Conservation (phyloP, 352 stramenopile genomes). For the Globisporangium mamillatum region DNA sequence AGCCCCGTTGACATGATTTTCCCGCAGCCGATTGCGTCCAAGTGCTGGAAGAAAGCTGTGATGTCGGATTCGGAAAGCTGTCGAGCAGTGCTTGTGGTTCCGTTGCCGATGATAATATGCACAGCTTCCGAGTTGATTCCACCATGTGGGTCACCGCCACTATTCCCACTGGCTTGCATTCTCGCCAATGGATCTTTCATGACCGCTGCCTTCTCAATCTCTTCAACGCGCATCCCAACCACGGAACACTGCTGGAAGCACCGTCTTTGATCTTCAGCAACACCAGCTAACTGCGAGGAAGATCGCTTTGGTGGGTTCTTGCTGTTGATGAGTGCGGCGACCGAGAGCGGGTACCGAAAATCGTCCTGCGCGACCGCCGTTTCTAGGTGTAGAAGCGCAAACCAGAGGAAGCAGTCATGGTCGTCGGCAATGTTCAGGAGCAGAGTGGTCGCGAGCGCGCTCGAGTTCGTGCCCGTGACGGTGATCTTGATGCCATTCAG, state of each 20-base stretch:
- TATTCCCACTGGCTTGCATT: not conserved
- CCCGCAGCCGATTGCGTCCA: constrained; percentile 47
- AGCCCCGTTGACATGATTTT: constrained; percentile 45
- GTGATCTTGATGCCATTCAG: constrained; percentile 51
- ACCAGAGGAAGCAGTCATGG: constrained; percentile 53
- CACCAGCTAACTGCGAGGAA: constrained; percentile 17
- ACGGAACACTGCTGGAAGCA: constrained; percentile 37
- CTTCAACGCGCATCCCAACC: constrained; percentile 27
- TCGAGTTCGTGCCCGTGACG: constrained; percentile 6
- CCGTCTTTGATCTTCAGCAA: constrained; percentile 31
- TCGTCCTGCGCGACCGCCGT: constrained; percentile 46
- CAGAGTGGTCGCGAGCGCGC: constrained; percentile 25
- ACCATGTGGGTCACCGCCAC: not conserved
- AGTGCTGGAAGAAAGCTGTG: constrained; percentile 42
- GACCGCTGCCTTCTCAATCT: constrained; percentile 40
- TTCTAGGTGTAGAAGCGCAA: constrained; percentile 51
- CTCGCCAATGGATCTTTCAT: constrained; percentile 18
- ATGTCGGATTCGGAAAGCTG: constrained; percentile 16
- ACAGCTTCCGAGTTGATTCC: not conserved
- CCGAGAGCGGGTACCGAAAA: constrained; percentile 29
- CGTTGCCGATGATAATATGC: not conserved
- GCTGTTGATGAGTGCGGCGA: constrained; percentile 19
- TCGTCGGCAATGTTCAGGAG: constrained; percentile 46
- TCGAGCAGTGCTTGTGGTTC: not conserved
- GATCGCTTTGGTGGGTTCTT: constrained; percentile 21